Evolutionary conservation across 2,329 filamentous ascomycete genomes (phyloP).

Genomic region (Cladophialophora bantiana): DNA sequence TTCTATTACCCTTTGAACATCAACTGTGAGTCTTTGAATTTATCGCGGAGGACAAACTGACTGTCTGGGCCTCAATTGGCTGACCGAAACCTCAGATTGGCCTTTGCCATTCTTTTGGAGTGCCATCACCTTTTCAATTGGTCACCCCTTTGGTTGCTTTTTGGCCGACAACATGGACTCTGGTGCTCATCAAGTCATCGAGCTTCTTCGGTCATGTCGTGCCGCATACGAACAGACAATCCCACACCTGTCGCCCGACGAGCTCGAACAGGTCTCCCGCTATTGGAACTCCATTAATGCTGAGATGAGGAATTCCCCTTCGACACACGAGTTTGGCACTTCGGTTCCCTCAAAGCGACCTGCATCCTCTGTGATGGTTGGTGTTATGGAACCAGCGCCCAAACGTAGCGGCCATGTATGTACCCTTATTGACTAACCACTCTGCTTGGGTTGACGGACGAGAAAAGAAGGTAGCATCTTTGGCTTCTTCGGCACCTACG

Average conservation of each 20-base stretch:
- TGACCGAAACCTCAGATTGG: constrained; percentile 24
- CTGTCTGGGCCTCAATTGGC: constrained; percentile 14
- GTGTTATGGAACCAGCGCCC: constrained; percentile 51
- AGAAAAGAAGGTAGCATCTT: constrained; percentile 25
- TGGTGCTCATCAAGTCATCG: constrained; percentile 30
- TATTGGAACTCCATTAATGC: constrained; percentile 34
- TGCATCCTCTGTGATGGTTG: constrained; percentile 38
- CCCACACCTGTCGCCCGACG: constrained; percentile 33
- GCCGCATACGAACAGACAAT: constrained; percentile 35
- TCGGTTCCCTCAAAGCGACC: constrained; percentile 37
- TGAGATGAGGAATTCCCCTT: constrained; percentile 22
- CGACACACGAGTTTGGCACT: constrained; percentile 21
- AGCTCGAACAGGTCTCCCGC: constrained; percentile 34
- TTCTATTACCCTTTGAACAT: constrained; percentile 12
- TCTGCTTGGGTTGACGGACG: constrained; percentile 39
- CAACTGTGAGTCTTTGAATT: constrained; percentile 25
- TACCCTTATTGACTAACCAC: constrained; percentile 31
- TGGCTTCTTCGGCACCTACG: constrained; percentile 31
- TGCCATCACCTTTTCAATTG: constrained; percentile 8
- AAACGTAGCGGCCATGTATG: constrained; percentile 45
- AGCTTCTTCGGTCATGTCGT: constrained; percentile 34
- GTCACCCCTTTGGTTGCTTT: constrained; percentile 11
- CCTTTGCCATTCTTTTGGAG: constrained; percentile 1
- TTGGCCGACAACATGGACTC: constrained; percentile 31
- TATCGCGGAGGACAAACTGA: constrained; percentile 17